Base-by-base conservation (phyloP, 2,329 filamentous ascomycete genomes). In the Arthrobotrys iridis region DNA sequence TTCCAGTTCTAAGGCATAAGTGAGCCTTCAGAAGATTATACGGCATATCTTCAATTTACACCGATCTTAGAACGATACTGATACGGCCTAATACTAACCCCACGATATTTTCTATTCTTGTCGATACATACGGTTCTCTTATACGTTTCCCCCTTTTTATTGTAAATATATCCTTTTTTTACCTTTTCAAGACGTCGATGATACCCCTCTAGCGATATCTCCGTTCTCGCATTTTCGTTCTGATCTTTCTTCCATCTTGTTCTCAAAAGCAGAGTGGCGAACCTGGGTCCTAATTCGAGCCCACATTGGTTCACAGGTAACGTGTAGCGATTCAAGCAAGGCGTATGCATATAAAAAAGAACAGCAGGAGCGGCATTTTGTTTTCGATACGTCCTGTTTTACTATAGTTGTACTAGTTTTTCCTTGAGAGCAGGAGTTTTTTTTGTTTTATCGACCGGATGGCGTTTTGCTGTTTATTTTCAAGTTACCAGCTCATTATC, bases 301-400 rank as follows among this genome's bases (percentile, higher is more conserved):
- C 22, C 65, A 59, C 59, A 59, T 33, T 65, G 68, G 68, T 73
- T 65, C 52, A 73, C 68, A 73, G 68, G 40, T 37, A 60, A 60
- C 68, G 58, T 72, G 67, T 73, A 52, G 68, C 63, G 63, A 50
- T 28, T 46, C 26, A 26, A 48, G 18, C 20, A 48, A 57, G 28
- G 50, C 48, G 48, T 64, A 35, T 58, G 48, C 66, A 40, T 73
- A 52, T 65, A 73, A 59, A 73, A 52, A 72, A 58, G 45, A 60
- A 13, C 8, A 15, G 37, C 22, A 22, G 37, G 28, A 37, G 59
- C 59, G 41, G 43, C 30, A 33, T 22, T 63, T 48, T 63, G 41
- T 33, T 63, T 63, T 63, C 18, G 24, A 46, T 46, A 30, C 65
- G 60, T 65, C 33, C 22, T 72, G 58, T 64, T 45, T 35, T 46